Evolutionary conservation across 2,329 filamentous ascomycete species (phyloP).

Genomic region (Beauveria pseudobassiana): DNA sequence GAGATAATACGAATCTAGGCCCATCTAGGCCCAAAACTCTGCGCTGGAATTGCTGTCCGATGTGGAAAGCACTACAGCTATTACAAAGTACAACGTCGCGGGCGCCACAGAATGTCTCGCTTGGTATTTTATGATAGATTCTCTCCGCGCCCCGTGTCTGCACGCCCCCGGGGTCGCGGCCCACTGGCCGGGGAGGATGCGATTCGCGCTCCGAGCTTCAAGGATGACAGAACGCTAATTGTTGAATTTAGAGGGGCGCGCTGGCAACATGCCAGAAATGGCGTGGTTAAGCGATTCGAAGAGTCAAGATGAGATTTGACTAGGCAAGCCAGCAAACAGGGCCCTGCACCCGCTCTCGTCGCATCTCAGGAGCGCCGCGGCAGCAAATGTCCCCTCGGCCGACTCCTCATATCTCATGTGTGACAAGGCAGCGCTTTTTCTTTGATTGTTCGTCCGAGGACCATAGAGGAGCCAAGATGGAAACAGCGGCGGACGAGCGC

Average conservation of each 20-base stretch:
- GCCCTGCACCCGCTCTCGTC: background rate
- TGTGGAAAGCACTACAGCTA: background rate
- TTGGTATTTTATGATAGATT: conserved; percentile 25
- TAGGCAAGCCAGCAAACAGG: background rate
- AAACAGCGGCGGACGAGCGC: background rate
- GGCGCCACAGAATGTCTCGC: conserved; percentile 5
- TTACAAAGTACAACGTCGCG: background rate
- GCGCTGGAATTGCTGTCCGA: background rate
- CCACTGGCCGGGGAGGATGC: background rate
- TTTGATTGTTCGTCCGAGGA: background rate
- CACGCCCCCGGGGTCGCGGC: background rate
- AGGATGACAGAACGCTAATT: background rate
- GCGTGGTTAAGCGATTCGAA: background rate
- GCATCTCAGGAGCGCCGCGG: background rate
- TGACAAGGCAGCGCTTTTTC: background rate
- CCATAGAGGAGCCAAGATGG: background rate
- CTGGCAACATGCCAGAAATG: background rate
- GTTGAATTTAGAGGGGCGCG: background rate
- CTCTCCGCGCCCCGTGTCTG: conserved; percentile 8
- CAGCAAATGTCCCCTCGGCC: background rate
- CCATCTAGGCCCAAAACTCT: background rate
- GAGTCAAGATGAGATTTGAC: background rate
- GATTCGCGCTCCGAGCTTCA: background rate
- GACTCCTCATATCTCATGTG: conserved; percentile 5
- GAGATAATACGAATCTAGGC: too few relatives aligned